Evolutionary conservation across 1,284 basidiomycete species (phyloP), one percentile per base, ranked within the genome.

Genomic region (Meira miltonrushii): DNA sequence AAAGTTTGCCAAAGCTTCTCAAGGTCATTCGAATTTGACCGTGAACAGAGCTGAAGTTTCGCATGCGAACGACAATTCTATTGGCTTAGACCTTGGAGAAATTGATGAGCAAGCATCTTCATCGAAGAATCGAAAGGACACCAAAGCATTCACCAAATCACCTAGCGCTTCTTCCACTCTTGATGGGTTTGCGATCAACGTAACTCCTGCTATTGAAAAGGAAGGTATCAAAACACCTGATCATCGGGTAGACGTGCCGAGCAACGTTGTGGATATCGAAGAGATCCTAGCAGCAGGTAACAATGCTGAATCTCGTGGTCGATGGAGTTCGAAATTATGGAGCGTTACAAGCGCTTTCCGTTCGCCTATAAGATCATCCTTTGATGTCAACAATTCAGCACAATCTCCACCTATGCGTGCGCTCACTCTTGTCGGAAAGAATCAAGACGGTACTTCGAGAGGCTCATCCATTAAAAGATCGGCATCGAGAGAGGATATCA

Each of bases 141-240:
- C 7, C 11, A 15, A 15, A 12, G 11, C 55, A 2, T 3, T 10
- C 6, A 39, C 61, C 15, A 33, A 33, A 33, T 71, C 69, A 37
- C 57, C 62, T 17, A 69, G 69, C 54, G 58, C 65, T 38, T 58
- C 67, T 13, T 57, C 55, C 39, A 33, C 28, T 33, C 59, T 71
- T 54, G 69, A 69, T 50, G 69, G 65, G 11, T 71, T 71, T 39
- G 59, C 58, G n/a, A 66, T 65, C 58, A 69, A 69, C 58, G 55
- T 66, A 12, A 71, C 68, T n/a, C 69, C 68, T 13, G 15, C 47
- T 37, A 50, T 25, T 13, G 33, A 37, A 25, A n/a, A 37, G n/a
- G 23, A 44, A 17, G 47, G 21, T n/a, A 17, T 33, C 3, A 37
- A 19, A 8, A 53, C 28, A 17, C 37, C n/a, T 17, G 11, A 39